Evolutionary conservation across 2,329 filamentous ascomycete genomes (phyloP), one percentile per base, ranked within the genome.

Genomic region (Cadophora sp.): DNA sequence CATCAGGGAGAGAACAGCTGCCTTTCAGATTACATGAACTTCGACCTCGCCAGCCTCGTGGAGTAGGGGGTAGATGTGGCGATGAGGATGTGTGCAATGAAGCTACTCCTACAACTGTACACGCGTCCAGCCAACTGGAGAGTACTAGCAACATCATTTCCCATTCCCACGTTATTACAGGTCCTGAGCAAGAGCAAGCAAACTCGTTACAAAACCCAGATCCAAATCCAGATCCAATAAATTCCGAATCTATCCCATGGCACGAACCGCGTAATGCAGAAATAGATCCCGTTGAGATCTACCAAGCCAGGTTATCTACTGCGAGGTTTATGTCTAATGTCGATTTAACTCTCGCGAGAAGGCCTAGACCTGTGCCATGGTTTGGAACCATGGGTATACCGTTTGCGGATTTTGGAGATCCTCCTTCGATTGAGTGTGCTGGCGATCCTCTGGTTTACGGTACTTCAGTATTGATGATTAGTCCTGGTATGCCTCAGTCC

Each of bases 11-110:
- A 27, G 24, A 39, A 13, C 4, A 7, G 5, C 8, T 51, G 7
- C 33, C 60, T 47, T 1, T 13, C 6, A 65, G 39, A 14, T n/a
- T 53, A 5, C 60, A 33, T 66, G 48, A 50, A 22, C 64, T 65
- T 30, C 59, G 36, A 45, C 62, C 43, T 27, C 62, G 53, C n/a
- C 61, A 64, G 51, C 48, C 62, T 39, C 59, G 51, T 39, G 4
- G 11, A 6, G 8, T 39, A 13, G 33, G 11, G 11, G 11, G 33
- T 9, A 39, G 33, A 13, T 39, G 33, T 8, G 8, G 36, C 36
- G 36, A 39, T 9, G 36, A 39, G 36, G 1, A 9, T 0, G 36
- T 39, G 1, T 39, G 8, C 36, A 3, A 13, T 39, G 36, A 39
- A 11, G 8, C 36, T 9, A 9, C 36, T 3, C 36, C 36, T 1